Evolutionary conservation across 768 basidiomycete species (phyloP).

Genomic region (Lactarius hengduanensis): DNA sequence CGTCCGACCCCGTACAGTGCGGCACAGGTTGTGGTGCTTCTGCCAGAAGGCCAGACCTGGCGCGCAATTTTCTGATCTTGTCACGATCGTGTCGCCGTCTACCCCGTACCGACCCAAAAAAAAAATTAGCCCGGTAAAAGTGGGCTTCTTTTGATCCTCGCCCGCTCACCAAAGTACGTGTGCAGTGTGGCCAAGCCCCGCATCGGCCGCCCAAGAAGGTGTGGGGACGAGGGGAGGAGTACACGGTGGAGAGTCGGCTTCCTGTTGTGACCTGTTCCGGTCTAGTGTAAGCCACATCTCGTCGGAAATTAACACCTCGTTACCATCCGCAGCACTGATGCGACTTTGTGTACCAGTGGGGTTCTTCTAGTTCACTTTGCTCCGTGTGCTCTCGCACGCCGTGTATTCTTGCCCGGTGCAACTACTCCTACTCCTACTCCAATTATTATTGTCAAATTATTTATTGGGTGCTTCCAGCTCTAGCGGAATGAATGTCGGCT

Average conservation of each 20-base stretch:
- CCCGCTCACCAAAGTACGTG: constrained; percentile 13
- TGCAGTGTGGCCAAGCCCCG: not conserved
- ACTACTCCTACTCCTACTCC: not conserved
- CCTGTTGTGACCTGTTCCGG: not conserved
- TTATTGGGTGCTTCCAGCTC: constrained; percentile 4
- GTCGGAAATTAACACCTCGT: constrained; percentile 6
- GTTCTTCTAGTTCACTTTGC: not conserved
- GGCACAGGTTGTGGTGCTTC: constrained; percentile 2
- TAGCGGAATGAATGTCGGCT: constrained; percentile 4
- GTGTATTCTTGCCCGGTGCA: not conserved
- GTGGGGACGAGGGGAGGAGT: not conserved
- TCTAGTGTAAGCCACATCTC: not conserved
- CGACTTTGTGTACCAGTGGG: not conserved
- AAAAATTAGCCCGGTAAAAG: not conserved
- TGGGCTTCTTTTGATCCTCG: constrained; percentile 20
- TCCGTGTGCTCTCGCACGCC: not conserved
- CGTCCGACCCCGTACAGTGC: constrained; percentile 4
- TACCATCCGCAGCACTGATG: not conserved
- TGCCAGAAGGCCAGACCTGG: not conserved
- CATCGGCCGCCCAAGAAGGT: constrained; percentile 20
- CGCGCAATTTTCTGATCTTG: not conserved
- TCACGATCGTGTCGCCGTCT: constrained; percentile 13
- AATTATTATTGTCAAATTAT: not conserved
- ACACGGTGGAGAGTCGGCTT: not conserved
- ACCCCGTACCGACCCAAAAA: constrained; percentile 4